Base-by-base conservation (phyloP, 2,329 filamentous ascomycete genomes). In the Aspergillus latus region DNA sequence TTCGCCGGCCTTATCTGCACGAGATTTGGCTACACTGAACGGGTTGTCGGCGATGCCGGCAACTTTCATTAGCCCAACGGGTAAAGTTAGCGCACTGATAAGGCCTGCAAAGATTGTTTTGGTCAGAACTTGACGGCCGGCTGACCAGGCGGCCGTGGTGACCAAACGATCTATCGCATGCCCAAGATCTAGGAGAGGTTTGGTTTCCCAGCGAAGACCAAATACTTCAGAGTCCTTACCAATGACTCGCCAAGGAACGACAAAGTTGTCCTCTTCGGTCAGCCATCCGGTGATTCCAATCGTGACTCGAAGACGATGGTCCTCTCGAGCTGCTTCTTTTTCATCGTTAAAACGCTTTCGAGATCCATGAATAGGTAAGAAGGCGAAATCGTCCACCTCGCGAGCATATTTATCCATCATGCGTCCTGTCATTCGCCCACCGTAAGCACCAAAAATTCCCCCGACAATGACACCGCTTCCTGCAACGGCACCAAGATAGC, bases 391-490 rank as follows among this genome's bases (percentile, higher is more conserved):
- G 65, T 90, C 86, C 13, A 97, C 87, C 62, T 96, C 91, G 63
- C 86, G 86, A 9, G 88, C 84, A 70, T 95, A 96, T n/a, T 87
- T 81, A 62, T 96, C 90, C 81, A 97, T 89, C 80, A 92, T 90
- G 70, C 92, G 88, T 51, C 87, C 85, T 0, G 89, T 89, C 81
- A 96, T 92, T 36, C 87, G 84, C 1, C 88, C 86, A 43, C 89
- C 89, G 68, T 95, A 96, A n/a, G 94, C 90, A 7, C 94, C 94
- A 67, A 97, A 97, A 39, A 97, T 77, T 37, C 88, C 85, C 13
- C 92, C 93, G 30, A 96, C 88, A 42, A 92, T 79, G 13, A 94
- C 83, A 4, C 87, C 84, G 59, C 88, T 94, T 37, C 92, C 87
- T 2, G 91, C 88, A 67, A 97, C 80, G 15, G 86, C 82, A 9